Evolutionary conservation across 306 rosid species (phyloP).

Genomic region (Purshia tridentata): DNA sequence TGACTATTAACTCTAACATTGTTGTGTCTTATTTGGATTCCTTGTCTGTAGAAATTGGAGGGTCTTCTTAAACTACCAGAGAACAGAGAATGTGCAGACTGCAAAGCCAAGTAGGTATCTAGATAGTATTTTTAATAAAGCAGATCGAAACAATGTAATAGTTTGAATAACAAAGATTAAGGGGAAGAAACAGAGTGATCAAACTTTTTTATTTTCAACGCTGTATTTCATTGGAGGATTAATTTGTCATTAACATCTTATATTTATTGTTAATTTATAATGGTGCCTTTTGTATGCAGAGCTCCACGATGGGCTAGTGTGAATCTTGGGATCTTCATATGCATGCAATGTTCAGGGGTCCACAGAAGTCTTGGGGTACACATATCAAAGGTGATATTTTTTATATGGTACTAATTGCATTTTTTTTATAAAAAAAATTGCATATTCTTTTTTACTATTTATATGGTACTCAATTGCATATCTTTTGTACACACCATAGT

Average conservation of each 20-base stretch:
- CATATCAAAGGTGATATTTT: conserved; percentile 67
- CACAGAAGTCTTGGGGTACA: conserved; percentile 96
- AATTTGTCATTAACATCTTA: not conserved
- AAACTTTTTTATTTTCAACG: not conserved
- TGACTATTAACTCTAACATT: not conserved
- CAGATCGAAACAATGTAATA: not conserved
- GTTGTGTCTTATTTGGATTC: not conserved
- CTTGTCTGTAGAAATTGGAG: conserved; percentile 66
- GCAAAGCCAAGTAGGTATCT: conserved; percentile 84
- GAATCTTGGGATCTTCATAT: conserved; percentile 84
- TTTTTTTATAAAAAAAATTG: not conserved
- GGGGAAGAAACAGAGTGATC: not conserved
- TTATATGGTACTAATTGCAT: not conserved
- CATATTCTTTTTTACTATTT: not conserved
- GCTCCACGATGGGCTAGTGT: conserved; percentile 98
- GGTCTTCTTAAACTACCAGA: conserved; percentile 85
- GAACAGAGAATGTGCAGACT: conserved; percentile 90
- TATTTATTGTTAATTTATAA: not conserved
- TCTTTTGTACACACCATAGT: not conserved
- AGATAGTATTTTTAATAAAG: not conserved
- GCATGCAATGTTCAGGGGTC: conserved; percentile 93
- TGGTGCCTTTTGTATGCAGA: conserved; percentile 40
- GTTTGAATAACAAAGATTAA: not conserved
- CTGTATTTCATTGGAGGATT: conserved; percentile 5
- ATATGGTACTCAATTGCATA: not conserved